These are phyloP conservation scores for Ustilago xerochloae DNA, from an alignment of 1,284 basidiomycete genomes.

Conservation along the genomic window DNA sequence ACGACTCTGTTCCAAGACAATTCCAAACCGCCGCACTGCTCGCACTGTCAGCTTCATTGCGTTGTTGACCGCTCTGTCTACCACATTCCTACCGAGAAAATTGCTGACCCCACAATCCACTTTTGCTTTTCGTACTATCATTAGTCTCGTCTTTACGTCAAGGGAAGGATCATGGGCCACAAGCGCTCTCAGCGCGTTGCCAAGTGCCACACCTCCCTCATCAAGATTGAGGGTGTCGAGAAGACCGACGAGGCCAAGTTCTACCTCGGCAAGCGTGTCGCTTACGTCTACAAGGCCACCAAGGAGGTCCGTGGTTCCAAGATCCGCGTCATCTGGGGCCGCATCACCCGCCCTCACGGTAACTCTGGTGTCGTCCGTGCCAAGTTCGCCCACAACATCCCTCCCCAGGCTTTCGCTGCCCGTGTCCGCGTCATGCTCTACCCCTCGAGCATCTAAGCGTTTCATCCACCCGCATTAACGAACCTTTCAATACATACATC, in stretches of 20 bases:
- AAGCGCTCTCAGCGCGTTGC: slow-evolving; percentile 98
- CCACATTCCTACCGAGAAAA: neutral
- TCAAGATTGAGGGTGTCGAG: slow-evolving; percentile 97
- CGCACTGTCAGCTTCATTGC: slow-evolving; percentile 8
- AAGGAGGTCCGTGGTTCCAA: slow-evolving; percentile 89
- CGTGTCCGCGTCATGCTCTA: slow-evolving; percentile 87
- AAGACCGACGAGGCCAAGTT: slow-evolving; percentile 94
- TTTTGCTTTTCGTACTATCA: slow-evolving; percentile 1
- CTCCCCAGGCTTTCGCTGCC: slow-evolving; percentile 94
- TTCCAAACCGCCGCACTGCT: no score
- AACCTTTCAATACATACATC: neutral
- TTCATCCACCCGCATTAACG: neutral
- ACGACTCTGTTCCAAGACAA: neutral
- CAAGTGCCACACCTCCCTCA: slow-evolving; percentile 89
- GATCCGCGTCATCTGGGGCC: slow-evolving; percentile 97
- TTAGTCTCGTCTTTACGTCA: slow-evolving; percentile 82
- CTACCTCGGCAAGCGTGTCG: slow-evolving; percentile 99
- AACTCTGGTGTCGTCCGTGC: slow-evolving; percentile 95
- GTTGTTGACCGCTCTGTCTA: slow-evolving; percentile 7
- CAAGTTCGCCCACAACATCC: slow-evolving; percentile 97
- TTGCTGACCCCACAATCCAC: slow-evolving; percentile 1
- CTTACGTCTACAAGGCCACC: slow-evolving; percentile 97
- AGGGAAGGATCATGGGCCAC: slow-evolving; percentile 97
- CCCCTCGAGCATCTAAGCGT: slow-evolving; percentile 59
- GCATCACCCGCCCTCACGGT: slow-evolving; percentile 70